These are phyloP conservation scores for Aspergillus unguis DNA, from an alignment of 2,329 filamentous ascomycete species.

Conservation along the genomic window DNA sequence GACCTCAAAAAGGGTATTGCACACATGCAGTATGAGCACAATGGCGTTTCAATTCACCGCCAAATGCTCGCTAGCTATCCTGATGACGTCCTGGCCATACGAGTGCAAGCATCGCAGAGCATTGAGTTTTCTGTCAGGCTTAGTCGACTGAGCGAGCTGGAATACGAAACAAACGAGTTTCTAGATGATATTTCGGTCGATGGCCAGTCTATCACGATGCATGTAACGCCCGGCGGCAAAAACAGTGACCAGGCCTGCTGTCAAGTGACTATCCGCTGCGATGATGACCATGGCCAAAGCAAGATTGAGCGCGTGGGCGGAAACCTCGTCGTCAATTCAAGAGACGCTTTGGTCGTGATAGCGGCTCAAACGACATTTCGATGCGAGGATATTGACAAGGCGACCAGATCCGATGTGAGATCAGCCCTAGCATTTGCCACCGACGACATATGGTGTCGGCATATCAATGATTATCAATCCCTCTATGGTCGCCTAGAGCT, in stretches of 20 bases:
- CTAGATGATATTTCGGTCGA: conserved; percentile 35
- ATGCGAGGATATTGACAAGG: conserved; percentile 20
- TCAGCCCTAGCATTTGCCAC: conserved; percentile 24
- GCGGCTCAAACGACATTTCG: conserved; percentile 43
- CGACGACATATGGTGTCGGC: conserved; percentile 25
- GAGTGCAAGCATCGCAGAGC: conserved; percentile 22
- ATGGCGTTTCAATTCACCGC: conserved; percentile 32
- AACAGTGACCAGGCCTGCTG: conserved; percentile 35
- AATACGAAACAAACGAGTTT: conserved; percentile 47
- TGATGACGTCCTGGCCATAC: conserved; percentile 40
- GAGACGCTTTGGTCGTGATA: conserved; percentile 36
- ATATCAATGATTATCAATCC: conserved; percentile 34
- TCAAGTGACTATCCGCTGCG: conserved; percentile 27
- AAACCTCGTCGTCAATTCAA: conserved; percentile 38
- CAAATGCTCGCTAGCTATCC: conserved; percentile 45
- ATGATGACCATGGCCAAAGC: conserved; percentile 21
- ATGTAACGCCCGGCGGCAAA: conserved; percentile 38
- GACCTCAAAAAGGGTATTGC: conserved; percentile 38
- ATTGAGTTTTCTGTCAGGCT: conserved; percentile 31
- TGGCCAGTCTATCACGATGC: conserved; percentile 34
- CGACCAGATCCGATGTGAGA: conserved; percentile 22
- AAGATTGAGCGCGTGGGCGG: conserved; percentile 26
- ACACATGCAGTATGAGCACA: conserved; percentile 37
- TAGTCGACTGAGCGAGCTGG: conserved; percentile 40
- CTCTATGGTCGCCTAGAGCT: conserved; percentile 33